Percentiles rank a stretch among this genome's conserved stretches.
These are phyloP conservation scores for Lentinus polychrous DNA, from an alignment of 1,284 basidiomycete genomes.

Conservation along the genomic window DNA sequence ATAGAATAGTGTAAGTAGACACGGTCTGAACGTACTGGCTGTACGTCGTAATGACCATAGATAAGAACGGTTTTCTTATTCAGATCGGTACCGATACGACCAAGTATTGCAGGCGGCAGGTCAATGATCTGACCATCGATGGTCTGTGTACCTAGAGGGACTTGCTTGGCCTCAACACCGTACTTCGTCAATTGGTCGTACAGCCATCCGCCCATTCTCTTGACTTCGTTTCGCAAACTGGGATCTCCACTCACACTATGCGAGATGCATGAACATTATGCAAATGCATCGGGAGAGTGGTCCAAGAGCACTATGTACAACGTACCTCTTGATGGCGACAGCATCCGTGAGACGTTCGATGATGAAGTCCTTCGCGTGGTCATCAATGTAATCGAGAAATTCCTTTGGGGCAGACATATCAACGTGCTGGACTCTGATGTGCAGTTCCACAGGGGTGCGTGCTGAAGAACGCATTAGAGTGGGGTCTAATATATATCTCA, in stretches of 20 bases:
- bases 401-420: not conserved
- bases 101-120: conserved; percentile 48
- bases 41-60: conserved; percentile 86
- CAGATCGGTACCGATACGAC: conserved; percentile 76
- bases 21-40: conserved; percentile 3
- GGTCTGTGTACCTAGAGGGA: conserved; percentile 1
- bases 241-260: conserved; percentile 5
- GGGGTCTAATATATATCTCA: no score
- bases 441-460: no score
- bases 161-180: not conserved
- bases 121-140: conserved; percentile 1
- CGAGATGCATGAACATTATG: not conserved
- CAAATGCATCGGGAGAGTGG: not conserved
- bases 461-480: no score
- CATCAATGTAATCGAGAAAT: not conserved
- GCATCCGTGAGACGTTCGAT: not conserved
- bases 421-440: no score
- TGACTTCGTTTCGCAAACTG: not conserved
- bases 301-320: not conserved
- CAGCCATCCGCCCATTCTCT: conserved; percentile 4
- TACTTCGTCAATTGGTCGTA: not conserved
- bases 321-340: conserved; percentile 2
- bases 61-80: conserved; percentile 89
- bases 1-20: not conserved
- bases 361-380: not conserved